phyloP scores from a whole-genome alignment of 1,284 basidiomycete species.

The Psilocybe mexicana region DNA sequence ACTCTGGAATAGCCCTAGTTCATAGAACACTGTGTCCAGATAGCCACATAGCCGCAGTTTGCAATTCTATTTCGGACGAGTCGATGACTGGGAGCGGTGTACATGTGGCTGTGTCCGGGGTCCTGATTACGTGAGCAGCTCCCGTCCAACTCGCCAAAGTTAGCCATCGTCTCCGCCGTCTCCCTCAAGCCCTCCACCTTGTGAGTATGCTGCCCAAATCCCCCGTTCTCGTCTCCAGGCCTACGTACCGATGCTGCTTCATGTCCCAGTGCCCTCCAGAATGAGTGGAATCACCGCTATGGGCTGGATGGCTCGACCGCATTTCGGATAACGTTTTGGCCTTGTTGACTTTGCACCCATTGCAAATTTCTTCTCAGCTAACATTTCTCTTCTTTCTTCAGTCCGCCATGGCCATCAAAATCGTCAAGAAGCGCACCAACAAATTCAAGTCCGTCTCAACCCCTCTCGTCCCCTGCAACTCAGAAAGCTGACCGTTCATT shows the following conservation, averaged over 20 bases:
- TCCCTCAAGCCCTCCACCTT: constrained; percentile 38
- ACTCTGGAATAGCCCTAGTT: background rate
- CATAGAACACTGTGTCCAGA: background rate
- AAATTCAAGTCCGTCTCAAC: constrained; percentile 78
- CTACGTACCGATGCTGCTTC: constrained; percentile 23
- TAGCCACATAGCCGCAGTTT: background rate
- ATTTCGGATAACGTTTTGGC: constrained; percentile 22
- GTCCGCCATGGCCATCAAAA: constrained; percentile 80
- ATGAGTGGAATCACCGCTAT: constrained; percentile 14
- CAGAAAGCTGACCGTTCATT: constrained; percentile 22
- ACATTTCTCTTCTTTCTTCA: constrained; percentile 27
- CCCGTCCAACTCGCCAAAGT: constrained; percentile 13
- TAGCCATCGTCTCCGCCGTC: constrained; percentile 30
- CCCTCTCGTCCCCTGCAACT: constrained; percentile 3
- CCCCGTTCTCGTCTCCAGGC: constrained; percentile 31
- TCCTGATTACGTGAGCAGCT: constrained; percentile 28
- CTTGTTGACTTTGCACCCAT: constrained; percentile 12
- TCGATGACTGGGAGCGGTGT: background rate
- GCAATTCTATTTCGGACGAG: background rate
- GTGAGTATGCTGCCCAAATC: constrained; percentile 32
- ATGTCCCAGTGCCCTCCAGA: background rate
- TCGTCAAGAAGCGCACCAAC: constrained; percentile 97
- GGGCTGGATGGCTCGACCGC: constrained; percentile 27
- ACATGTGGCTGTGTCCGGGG: constrained; percentile 15
- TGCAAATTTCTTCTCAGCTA: constrained; percentile 17